Evolutionary conservation across 495 filamentous ascomycete species (phyloP).

Genomic region (Cryomyces minteri): DNA sequence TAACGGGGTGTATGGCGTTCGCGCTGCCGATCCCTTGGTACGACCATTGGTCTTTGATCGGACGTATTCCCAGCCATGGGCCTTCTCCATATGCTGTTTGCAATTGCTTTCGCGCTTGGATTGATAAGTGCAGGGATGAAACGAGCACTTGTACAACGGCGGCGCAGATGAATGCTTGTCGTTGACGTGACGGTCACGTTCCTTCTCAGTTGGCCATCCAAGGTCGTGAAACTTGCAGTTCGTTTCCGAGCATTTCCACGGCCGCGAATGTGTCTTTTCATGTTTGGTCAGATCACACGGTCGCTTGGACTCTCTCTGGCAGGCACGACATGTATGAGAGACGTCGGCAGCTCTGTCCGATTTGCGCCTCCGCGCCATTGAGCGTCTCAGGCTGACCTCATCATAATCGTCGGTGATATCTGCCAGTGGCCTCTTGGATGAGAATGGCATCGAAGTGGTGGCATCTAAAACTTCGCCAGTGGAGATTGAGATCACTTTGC

Average conservation of each 20-base stretch:
- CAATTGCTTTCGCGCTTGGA: slow-evolving; percentile 95
- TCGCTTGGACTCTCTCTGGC: slow-evolving; percentile 80
- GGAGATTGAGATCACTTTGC: slow-evolving; percentile 54
- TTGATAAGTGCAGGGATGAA: slow-evolving; percentile 70
- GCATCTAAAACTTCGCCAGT: slow-evolving; percentile 20
- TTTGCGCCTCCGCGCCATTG: slow-evolving; percentile 83
- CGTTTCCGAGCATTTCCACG: slow-evolving; percentile 71
- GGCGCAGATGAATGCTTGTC: slow-evolving; percentile 81
- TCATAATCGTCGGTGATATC: slow-evolving; percentile 11
- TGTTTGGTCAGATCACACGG: slow-evolving; percentile 91
- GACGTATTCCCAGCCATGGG: slow-evolving; percentile 76
- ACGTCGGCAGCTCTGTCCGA: slow-evolving; percentile 30
- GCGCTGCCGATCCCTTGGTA: slow-evolving; percentile 8
- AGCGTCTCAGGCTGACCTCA: slow-evolving; percentile 60
- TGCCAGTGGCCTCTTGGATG: slow-evolving; percentile 6
- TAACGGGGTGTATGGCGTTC: slow-evolving; percentile 6
- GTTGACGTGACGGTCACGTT: slow-evolving; percentile 84
- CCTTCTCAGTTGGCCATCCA: slow-evolving; percentile 96
- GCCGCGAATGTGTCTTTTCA: slow-evolving; percentile 89
- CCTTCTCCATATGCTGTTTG: slow-evolving; percentile 99
- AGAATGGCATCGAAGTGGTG: slow-evolving; percentile 2
- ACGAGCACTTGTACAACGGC: slow-evolving; percentile 63
- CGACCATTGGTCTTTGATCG: slow-evolving; percentile 75
- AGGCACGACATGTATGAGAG: slow-evolving; percentile 25
- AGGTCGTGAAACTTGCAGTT: slow-evolving; percentile 72